phyloP scores from a whole-genome alignment of 2,329 filamentous ascomycete genomes.

The Phaeosphaeriaceae sp. region DNA sequence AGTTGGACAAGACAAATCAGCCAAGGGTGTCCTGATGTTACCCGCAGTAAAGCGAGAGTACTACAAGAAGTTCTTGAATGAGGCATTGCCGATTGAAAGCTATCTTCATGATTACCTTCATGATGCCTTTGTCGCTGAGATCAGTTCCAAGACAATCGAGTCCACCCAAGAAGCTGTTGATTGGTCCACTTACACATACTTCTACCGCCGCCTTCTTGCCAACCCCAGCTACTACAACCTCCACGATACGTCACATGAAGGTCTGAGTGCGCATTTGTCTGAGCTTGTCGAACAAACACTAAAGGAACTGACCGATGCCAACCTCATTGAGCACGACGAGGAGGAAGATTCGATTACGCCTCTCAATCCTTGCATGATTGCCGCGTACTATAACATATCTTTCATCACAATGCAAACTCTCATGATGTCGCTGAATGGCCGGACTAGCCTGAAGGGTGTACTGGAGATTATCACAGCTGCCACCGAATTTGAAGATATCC shows the following conservation, averaged over 20 bases:
- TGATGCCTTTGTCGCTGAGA: conserved; percentile 95
- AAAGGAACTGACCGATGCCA: conserved; percentile 87
- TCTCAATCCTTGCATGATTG: conserved; percentile 96
- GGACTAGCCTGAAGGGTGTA: conserved; percentile 95
- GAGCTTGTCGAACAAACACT: conserved; percentile 93
- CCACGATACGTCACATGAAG: conserved; percentile 86
- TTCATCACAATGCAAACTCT: conserved; percentile 99
- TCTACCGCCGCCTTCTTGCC: conserved; percentile 90
- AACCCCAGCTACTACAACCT: conserved; percentile 97
- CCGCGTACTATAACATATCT: conserved; percentile 98
- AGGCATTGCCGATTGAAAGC: conserved; percentile 93
- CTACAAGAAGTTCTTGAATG: conserved; percentile 98
- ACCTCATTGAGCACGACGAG: conserved; percentile 94
- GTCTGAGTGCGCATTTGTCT: conserved; percentile 90
- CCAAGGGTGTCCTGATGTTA: conserved; percentile 94
- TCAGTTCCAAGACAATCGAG: conserved; percentile 93
- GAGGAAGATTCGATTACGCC: conserved; percentile 84
- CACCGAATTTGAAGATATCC: conserved; percentile 93
- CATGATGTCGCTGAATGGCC: conserved; percentile 83
- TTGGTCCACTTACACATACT: conserved; percentile 98
- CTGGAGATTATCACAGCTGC: conserved; percentile 97
- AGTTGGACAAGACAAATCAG: conserved; percentile 77
- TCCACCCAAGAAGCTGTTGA: conserved; percentile 97
- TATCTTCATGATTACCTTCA: conserved; percentile 90
- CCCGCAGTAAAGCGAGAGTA: conserved; percentile 94